These are phyloP conservation scores for Phytophthora boehmeriae DNA, from an alignment of 352 stramenopile species.

Conservation along the genomic window DNA sequence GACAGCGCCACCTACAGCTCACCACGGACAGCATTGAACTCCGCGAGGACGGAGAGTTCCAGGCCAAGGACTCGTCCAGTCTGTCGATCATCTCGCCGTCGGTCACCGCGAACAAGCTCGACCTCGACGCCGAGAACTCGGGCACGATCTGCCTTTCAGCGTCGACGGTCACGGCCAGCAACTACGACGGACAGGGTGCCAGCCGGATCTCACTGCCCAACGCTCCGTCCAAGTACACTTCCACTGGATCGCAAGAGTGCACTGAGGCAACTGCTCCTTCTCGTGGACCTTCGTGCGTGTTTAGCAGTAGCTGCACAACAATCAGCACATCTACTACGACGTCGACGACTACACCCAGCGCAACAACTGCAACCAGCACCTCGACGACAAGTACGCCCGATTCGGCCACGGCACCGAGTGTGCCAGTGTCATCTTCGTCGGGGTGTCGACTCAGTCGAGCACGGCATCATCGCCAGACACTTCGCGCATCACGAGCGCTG, in stretches of 20 bases:
- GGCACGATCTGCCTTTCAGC: conserved; percentile 30
- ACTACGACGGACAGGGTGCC: conserved; percentile 20
- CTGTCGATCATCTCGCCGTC: conserved; percentile 30
- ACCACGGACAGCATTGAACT: conserved; percentile 22
- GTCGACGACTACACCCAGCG: conserved; percentile 2
- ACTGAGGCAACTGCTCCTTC: conserved; percentile 17
- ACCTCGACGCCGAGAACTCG: conserved; percentile 25
- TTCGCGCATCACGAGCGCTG: not conserved
- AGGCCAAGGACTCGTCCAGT: conserved; percentile 23
- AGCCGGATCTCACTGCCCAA: conserved; percentile 37
- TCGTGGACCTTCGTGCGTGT: conserved; percentile 22
- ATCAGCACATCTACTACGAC: conserved; percentile 5
- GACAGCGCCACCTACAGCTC: conserved; percentile 28
- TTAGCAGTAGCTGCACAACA: conserved; percentile 14
- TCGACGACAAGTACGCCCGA: not conserved
- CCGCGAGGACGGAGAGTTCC: conserved; percentile 27
- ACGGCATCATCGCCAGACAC: not conserved
- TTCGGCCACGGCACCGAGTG: conserved; percentile 1
- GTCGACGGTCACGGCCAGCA: conserved; percentile 20
- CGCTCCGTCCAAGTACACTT: conserved; percentile 31
- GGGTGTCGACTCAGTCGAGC: conserved; percentile 18
- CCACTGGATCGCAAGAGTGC: conserved; percentile 18
- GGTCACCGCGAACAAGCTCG: conserved; percentile 17
- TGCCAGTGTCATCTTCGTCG: conserved; percentile 12
- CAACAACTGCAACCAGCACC: conserved; percentile 12